These are phyloP conservation scores for Penicillium sp. DNA, from an alignment of 2,329 filamentous ascomycete genomes.

Conservation along the genomic window DNA sequence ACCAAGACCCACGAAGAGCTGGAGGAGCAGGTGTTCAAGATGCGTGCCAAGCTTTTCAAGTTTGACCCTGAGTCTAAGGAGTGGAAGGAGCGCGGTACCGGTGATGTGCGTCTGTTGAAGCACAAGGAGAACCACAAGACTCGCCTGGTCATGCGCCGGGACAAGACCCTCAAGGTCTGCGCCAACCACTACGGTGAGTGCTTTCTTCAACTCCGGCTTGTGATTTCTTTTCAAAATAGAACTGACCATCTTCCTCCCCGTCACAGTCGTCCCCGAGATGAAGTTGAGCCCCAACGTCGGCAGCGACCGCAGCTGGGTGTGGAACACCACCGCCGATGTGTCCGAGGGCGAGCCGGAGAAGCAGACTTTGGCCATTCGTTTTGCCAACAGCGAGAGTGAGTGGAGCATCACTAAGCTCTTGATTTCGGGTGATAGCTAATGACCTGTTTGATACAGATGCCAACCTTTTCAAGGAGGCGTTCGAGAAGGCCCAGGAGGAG, in stretches of 20 bases:
- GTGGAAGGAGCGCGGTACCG: slow-evolving; percentile 99
- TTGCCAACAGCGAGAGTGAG: slow-evolving; percentile 95
- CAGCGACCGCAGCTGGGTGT: slow-evolving; percentile 97
- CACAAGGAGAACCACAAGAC: slow-evolving; percentile 99
- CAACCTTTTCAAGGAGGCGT: slow-evolving; percentile 95
- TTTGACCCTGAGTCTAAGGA: slow-evolving; percentile 87
- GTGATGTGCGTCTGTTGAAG: slow-evolving; percentile 92
- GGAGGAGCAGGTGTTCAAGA: slow-evolving; percentile 98
- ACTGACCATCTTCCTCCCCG: neutral
- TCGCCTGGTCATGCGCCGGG: slow-evolving; percentile 92
- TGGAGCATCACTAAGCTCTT: slow-evolving; percentile 24
- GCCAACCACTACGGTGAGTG: slow-evolving; percentile 95
- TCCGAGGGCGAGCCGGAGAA: slow-evolving; percentile 97
- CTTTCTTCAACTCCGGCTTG: slow-evolving; percentile 10
- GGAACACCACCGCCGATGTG: slow-evolving; percentile 96
- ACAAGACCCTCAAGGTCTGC: slow-evolving; percentile 99
- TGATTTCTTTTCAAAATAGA: neutral
- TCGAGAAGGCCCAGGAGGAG: slow-evolving; percentile 93
- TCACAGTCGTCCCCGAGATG: slow-evolving; percentile 89
- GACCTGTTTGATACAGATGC: slow-evolving; percentile 56
- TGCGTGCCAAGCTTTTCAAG: slow-evolving; percentile 99
- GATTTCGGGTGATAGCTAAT: neutral
- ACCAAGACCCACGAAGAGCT: slow-evolving; percentile 97
- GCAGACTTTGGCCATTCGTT: slow-evolving; percentile 91
- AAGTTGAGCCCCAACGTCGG: slow-evolving; percentile 97